Base-by-base conservation (phyloP, 805 yeast species). In the Candida chilensis region DNA sequence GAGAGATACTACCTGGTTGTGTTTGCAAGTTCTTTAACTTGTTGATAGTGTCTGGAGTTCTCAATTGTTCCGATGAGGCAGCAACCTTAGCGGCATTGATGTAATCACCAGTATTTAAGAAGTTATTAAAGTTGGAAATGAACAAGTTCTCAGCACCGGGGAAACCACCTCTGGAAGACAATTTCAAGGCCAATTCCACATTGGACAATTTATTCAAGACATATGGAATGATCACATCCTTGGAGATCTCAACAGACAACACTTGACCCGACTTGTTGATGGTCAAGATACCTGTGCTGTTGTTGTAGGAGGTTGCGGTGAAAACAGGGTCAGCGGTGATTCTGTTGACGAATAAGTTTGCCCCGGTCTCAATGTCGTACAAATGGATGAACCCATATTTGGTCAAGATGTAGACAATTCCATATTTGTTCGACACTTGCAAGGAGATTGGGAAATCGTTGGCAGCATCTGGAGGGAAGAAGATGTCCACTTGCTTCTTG, bases 81-180 rank as follows among this genome's bases (percentile, higher is more conserved):
- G 98, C 98, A 36, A 90, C 84, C 60, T 86, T 86, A 29, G 97
- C 98, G 32, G 98, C 98, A 45, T 79, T 78, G 33, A 77, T 67
- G 50, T 87, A 92, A 53, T 87, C 92, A 43, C 96, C 96, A 43
- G 77, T 76, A 40, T 75, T 72, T 46, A 92, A 67, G 45, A 79
- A 71, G 52, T 78, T 77, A 48, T 87, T 94, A 62, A 92, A 92
- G 60, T 90, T 97, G 59, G 87, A 95, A 36, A 70, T 62, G 58
- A 92, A 88, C 39, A 92, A 68, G 47, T 77, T 78, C 54, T 92
- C 99, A 29, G 97, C 98, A 41, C 99, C 99, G 26, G 95, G 92
- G 48, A 92, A 74, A 2, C 95, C 95, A 49, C 96, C 96, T 57
- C 97, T 82, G 3, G 95, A 74, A 17, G 97, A 94, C 40, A 92